Evolutionary conservation across 768 basidiomycete species (phyloP).

Genomic region (Boletus rubescentipes): DNA sequence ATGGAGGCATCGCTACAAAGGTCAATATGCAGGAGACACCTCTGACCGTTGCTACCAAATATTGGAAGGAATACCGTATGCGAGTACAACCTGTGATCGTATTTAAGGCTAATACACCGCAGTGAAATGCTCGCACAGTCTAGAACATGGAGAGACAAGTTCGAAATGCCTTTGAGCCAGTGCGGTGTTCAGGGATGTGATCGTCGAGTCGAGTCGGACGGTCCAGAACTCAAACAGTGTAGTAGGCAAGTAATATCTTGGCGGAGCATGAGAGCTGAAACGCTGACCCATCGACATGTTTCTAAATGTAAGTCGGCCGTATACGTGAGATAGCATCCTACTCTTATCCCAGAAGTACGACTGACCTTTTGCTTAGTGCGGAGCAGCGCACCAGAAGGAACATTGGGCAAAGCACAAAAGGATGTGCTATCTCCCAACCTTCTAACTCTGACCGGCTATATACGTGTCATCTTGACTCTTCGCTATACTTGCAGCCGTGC

Average conservation of each 20-base stretch:
- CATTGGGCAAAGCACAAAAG: constrained; percentile 38
- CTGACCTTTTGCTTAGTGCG: constrained; percentile 31
- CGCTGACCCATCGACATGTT: background rate
- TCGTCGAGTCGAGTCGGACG: constrained; percentile 9
- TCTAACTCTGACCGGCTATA: constrained; percentile 18
- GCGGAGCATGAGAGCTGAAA: background rate
- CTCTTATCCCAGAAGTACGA: background rate
- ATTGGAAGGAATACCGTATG: constrained; percentile 32
- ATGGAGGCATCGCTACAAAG: constrained; percentile 33
- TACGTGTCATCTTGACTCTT: background rate
- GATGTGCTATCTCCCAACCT: constrained; percentile 34
- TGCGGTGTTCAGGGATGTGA: constrained; percentile 35
- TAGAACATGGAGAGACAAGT: constrained; percentile 25
- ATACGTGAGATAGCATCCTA: constrained; percentile 38
- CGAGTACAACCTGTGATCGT: background rate
- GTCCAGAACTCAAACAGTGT: constrained; percentile 36
- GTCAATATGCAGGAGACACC: constrained; percentile 33
- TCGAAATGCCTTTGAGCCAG: constrained; percentile 30
- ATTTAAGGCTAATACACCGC: background rate
- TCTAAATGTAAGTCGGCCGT: constrained; percentile 42
- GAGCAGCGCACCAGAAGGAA: constrained; percentile 35
- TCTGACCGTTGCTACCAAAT: constrained; percentile 37
- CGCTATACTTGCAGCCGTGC: background rate
- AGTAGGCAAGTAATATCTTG: constrained; percentile 29
- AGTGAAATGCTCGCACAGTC: constrained; percentile 33